These are phyloP conservation scores for Cyberlindnera americana DNA, from an alignment of 805 yeast species.

Conservation along the genomic window DNA sequence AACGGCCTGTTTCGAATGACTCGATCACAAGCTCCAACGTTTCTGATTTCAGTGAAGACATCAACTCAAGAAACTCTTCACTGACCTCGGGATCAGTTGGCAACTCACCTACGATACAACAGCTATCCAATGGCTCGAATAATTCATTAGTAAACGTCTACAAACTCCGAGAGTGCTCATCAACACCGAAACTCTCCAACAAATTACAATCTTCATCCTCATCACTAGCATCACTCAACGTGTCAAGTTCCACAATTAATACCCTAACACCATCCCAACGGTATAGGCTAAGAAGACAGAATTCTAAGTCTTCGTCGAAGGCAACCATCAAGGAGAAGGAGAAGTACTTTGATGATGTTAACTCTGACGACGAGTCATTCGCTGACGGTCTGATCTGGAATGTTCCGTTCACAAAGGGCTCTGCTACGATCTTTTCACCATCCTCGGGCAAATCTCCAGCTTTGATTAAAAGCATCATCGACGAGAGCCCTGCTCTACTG, in stretches of 20 bases:
- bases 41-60: slow-evolving; percentile 21
- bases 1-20: slow-evolving; percentile 30
- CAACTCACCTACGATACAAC: slow-evolving; percentile 17
- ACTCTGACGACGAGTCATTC: slow-evolving; percentile 30
- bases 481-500: slow-evolving; percentile 25
- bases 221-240: neutral
- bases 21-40: slow-evolving; percentile 22
- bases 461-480: slow-evolving; percentile 21
- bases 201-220: neutral
- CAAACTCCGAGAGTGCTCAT: slow-evolving; percentile 8
- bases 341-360: slow-evolving; percentile 37
- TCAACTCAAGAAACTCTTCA: slow-evolving; percentile 27
- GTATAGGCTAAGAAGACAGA: slow-evolving; percentile 37
- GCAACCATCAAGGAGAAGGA: slow-evolving; percentile 34
- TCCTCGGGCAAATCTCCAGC: slow-evolving; percentile 24
- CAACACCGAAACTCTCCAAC: slow-evolving; percentile 9
- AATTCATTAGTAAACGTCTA: slow-evolving; percentile 1
- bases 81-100: slow-evolving; percentile 24
- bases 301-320: slow-evolving; percentile 32
- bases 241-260: slow-evolving; percentile 18
- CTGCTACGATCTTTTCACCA: slow-evolving; percentile 23
- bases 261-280: slow-evolving; percentile 41
- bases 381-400: slow-evolving; percentile 46
- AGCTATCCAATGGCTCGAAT: too few relatives aligned
- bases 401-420: slow-evolving; percentile 45